Evolutionary conservation across 2,329 filamentous ascomycete species (phyloP).

Genomic region (Aspergillus versicolor): DNA sequence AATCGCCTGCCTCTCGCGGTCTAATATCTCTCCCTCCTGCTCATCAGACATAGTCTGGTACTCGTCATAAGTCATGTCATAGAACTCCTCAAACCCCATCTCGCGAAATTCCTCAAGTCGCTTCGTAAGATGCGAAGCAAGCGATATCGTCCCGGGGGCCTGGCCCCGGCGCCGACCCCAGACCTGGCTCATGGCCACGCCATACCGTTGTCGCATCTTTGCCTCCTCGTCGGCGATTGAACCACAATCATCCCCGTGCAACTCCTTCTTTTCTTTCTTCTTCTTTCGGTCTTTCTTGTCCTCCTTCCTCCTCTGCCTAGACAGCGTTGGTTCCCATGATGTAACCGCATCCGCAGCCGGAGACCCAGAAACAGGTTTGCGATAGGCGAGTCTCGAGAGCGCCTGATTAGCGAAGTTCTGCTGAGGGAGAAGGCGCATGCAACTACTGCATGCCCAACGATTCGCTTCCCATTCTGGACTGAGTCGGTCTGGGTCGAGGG

Average conservation of each 20-base stretch:
- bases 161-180: neutral
- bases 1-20: neutral
- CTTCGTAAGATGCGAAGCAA: neutral
- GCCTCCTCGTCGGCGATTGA: neutral
- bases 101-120: neutral
- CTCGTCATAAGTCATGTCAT: neutral
- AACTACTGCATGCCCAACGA: neutral
- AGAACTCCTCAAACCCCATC: neutral
- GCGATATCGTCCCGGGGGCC: neutral
- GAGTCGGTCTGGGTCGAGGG: neutral
- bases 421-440: neutral
- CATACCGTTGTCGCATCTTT: neutral
- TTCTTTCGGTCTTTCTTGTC: too few relatives aligned
- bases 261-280: accelerated
- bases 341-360: neutral
- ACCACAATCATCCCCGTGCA: accelerated
- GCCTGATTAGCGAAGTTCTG: neutral
- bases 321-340: neutral
- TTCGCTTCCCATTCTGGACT: neutral
- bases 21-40: neutral
- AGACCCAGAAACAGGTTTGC: neutral
- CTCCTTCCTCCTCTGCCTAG: too few relatives aligned
- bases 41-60: neutral
- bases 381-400: neutral
- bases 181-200: neutral